A percentile compares a stretch with the other conserved stretches of the same genome.
These are phyloP conservation scores for Capsicum baccatum DNA, from an alignment of 257 asterid genomes.

Conservation along the genomic window DNA sequence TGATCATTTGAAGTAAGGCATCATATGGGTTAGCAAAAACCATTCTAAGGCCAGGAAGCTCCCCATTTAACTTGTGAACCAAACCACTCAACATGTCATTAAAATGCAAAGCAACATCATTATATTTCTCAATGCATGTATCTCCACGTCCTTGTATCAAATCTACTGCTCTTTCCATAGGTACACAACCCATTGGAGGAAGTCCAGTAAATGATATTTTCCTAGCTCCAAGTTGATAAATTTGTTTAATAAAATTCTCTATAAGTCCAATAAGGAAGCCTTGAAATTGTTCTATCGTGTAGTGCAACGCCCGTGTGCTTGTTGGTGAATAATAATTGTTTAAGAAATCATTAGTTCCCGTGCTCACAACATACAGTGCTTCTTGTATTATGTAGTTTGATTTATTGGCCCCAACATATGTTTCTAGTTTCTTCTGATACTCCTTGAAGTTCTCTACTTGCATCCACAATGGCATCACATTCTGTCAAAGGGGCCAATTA, in stretches of 20 bases:
- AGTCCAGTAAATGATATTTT: constrained; percentile 72
- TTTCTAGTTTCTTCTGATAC: constrained; percentile 58
- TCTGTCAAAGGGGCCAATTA: constrained; percentile 40
- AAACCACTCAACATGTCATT: constrained; percentile 56
- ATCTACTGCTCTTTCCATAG: constrained; percentile 74
- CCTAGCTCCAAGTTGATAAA: constrained; percentile 72
- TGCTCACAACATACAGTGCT: constrained; percentile 70
- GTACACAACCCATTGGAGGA: constrained; percentile 98
- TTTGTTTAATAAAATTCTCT: constrained; percentile 56
- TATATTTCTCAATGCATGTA: constrained; percentile 67
- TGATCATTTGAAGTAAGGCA: constrained; percentile 52
- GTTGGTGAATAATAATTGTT: constrained; percentile 83
- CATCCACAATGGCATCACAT: constrained; percentile 88
- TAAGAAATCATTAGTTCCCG: constrained; percentile 90
- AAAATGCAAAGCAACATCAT: constrained; percentile 57
- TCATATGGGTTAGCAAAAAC: constrained; percentile 66
- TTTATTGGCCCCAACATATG: constrained; percentile 51
- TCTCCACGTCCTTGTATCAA: constrained; percentile 64
- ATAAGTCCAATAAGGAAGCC: constrained; percentile 51
- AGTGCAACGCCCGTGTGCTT: constrained; percentile 47
- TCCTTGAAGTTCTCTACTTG: constrained; percentile 81
- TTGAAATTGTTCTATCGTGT: constrained; percentile 67
- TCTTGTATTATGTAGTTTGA: constrained; percentile 55
- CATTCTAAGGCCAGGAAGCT: constrained; percentile 59
- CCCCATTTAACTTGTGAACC: constrained; percentile 56